Base-by-base conservation (phyloP, 768 basidiomycete genomes). In the Phanerochaete sordida region DNA sequence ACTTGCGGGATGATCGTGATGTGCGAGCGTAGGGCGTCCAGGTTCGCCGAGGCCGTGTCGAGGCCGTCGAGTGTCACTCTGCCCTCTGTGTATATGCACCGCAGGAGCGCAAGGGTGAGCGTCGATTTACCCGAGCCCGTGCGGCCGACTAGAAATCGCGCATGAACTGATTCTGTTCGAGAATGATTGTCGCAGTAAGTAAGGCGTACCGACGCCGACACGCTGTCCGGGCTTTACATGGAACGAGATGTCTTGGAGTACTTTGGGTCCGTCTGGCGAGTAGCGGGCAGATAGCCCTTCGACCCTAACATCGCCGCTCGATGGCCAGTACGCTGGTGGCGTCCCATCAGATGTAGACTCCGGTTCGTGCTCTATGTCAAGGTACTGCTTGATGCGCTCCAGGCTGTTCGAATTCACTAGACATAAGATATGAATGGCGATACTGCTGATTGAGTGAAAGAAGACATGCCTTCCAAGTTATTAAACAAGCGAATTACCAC, bases 281-380 rank as follows among this genome's bases (percentile, higher is more conserved):
- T 82, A 83, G 48, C 75, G 72, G 0, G 85, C 84, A n/a, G 74
- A 77, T 2, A 86, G 72, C 44, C 80, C 76, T 62, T 85, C 79
- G 6, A 84, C 79, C 5, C 68, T 62, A n/a, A 86, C 71, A 7
- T 75, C 70, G 1, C 85, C 85, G 24, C 79, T 81, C 0, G 84
- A 74, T 1, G 85, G 85, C 85, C 85, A 87, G 57, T 84, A 80
- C 0, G 85, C 85, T 5, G 85, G 83, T 0, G 85, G 85, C 21
- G 75, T 67, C 3, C 77, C 78, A 8, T 70, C 62, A 33, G 70
- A 64, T 1, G 71, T 71, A 2, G 75, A 63, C 54, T 72, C 69
- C 0, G 76, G 75, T 66, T 86, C 85, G 56, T 82, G 81, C 56
- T 84, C 83, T 44, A 84, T 81, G 23, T 73, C 70, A 31, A 85